Base-by-base conservation (phyloP, 1,284 basidiomycete species). In the Trichosporon ovoides region DNA sequence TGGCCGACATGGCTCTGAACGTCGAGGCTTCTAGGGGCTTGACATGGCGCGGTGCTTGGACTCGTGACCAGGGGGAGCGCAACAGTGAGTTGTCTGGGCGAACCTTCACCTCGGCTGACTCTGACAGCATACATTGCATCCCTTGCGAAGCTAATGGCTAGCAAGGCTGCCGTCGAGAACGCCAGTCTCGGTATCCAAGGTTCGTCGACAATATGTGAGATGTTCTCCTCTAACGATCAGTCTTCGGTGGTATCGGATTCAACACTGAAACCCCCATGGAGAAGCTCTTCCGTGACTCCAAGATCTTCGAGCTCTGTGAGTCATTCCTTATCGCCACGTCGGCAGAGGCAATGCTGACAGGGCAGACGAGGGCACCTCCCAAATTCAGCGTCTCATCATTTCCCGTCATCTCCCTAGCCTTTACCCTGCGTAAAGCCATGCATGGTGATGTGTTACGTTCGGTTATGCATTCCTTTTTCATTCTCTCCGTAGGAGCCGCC, bases 1-100 rank as follows among this genome's bases (percentile, higher is more conserved):
- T 83, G 6, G 81, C 81, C 14, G 82, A 83, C 62, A 83, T 83
- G 82, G 80, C 82, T 9, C 81, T 82, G 69, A 72, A 67, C 19
- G 79, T 77, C 24, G 81, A 82, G 67, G 74, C 77, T 2, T 73
- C 80, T 1, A 70, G 80, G 12, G 77, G 73, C 43, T 71, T 83
- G 50, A 81, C 82, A 12, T 82, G 80, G 80, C 79, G 79, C 66
- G 64, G 80, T 0, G 77, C 78, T 3, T 80, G 78, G 77, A 71
- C 76, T 11, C 82, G 82, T 68, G 82, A 83, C 68, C 66, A 70
- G 12, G 79, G 79, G 6, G 71, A 79, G 62, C 67, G 79, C 35
- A 82, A 81, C 72, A 81, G 77, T 77, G 33, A 33, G 75, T n/a
- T 67, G 12, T 13, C n/a, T 16, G 24, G 14, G 16, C 16, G 13